Conservation (phyloP, 2,329 filamentous ascomycete species). For the Aspergillus sclerotialis region DNA sequence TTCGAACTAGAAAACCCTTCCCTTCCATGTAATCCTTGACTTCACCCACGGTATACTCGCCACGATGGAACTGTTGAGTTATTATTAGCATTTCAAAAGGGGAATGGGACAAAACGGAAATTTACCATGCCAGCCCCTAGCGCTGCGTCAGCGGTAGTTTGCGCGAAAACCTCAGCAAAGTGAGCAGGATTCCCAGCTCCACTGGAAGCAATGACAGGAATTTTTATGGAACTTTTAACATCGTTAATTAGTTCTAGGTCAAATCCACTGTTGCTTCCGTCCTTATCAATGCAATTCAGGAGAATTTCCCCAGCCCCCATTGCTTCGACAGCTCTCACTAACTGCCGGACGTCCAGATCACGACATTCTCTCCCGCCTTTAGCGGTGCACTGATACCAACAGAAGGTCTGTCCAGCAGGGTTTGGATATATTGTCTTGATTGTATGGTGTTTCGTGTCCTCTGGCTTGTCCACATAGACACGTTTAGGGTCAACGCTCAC, state of each 20-base stretch:
- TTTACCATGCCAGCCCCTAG: constrained; percentile 84
- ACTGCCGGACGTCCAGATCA: constrained; percentile 84
- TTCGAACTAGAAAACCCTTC: constrained; percentile 69
- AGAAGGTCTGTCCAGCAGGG: constrained; percentile 68
- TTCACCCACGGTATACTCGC: constrained; percentile 88
- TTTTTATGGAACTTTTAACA: constrained; percentile 79
- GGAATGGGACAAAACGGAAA: constrained; percentile 8
- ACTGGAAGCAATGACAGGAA: constrained; percentile 92
- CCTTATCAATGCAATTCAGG: constrained; percentile 95
- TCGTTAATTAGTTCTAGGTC: constrained; percentile 85
- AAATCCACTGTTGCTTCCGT: constrained; percentile 90
- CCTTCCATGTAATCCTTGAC: constrained; percentile 76
- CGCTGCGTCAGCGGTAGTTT: constrained; percentile 84
- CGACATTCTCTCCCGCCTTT: constrained; percentile 92
- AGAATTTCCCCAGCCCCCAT: constrained; percentile 94
- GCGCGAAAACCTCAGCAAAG: constrained; percentile 82
- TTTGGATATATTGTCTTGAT: constrained; percentile 64
- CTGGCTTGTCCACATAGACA: constrained; percentile 67
- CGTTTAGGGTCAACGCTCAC: constrained; percentile 91
- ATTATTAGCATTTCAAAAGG: constrained; percentile 1
- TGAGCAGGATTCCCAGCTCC: constrained; percentile 83
- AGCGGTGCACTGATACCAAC: constrained; percentile 97
- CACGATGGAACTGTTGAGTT: constrained; percentile 67
- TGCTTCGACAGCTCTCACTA: constrained; percentile 82
- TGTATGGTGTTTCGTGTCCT: constrained; percentile 67